Conservation (phyloP, 305 asterid species). For the Fraxinus albicans region DNA sequence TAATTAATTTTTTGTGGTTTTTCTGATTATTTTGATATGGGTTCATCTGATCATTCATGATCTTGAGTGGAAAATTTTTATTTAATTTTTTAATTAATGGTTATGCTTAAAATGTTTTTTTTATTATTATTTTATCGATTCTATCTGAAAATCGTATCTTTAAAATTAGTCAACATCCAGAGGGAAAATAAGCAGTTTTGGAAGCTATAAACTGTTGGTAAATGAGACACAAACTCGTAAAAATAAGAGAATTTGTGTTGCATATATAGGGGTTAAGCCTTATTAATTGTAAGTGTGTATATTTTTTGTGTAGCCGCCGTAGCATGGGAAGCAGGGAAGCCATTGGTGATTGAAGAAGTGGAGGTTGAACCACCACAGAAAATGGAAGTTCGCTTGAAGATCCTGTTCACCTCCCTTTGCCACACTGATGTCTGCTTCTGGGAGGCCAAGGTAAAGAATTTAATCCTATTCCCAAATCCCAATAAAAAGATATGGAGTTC, state of each 20-base stretch:
- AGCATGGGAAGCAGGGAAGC: slow-evolving; percentile 77
- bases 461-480: not conserved
- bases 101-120: too few species aligned
- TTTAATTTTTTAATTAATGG: not conserved
- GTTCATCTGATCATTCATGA: not conserved
- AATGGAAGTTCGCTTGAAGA: slow-evolving; percentile 68
- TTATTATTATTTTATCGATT: too few species aligned
- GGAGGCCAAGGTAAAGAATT: slow-evolving; percentile 63
- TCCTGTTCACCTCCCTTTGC: slow-evolving; percentile 67
- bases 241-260: not conserved
- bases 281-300: not conserved
- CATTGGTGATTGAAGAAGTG: slow-evolving; percentile 66
- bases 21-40: not conserved
- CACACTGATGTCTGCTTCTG: slow-evolving; percentile 73
- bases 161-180: too few species aligned
- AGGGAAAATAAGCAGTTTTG: not conserved
- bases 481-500: too few species aligned
- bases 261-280: not conserved
- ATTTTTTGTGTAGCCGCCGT: slow-evolving; percentile 45
- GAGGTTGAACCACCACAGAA: slow-evolving; percentile 79
- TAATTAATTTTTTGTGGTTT: not conserved
- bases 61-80: too few species aligned
- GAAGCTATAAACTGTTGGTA: not conserved
- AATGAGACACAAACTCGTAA: too few species aligned
- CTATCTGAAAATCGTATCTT: too few species aligned